Base-by-base conservation (phyloP, 352 stramenopile species). In the Phytophthora capsici region DNA sequence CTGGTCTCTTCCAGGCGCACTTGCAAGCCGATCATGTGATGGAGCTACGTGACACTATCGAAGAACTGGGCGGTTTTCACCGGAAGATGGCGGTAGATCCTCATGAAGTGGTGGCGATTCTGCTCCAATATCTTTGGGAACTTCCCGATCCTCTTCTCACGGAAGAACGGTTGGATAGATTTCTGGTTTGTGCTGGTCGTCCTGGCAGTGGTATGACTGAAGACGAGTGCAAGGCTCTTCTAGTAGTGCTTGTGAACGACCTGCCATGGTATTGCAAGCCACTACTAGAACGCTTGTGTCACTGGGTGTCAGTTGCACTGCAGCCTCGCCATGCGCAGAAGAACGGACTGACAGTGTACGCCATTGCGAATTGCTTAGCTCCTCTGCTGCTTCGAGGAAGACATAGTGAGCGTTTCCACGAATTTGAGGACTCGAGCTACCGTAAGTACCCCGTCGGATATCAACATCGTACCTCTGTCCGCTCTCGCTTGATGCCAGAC, bases 41-140 rank as follows among this genome's bases (percentile, higher is more conserved):
- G 41, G 83, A 93, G 50, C 60, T 95, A 40, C 84, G 86, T 30
- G 86, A 95, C 46, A 82, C 83, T 16, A 88, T 95, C 52, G 86
- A 95, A 54, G 86, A 93, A 53, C 72, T 94, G 12, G 86, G 84
- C 4, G 86, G 84, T 4, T 93, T 91, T 62, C 84, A 93, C 63
- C 89, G 89, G 43, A 84, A 88, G 41, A 95, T 95, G 86, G 70
- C 81, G 0, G 82, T 93, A 16, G 84, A 95, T 45, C 73, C 84
- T 19, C 86, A 95, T 52, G 86, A 95, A 47, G 84, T 93, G 44
- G 80, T 83, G 28, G 80, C 84, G 10, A 88, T 95, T 49, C 26
- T 95, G 32, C 76, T 89, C 16, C 84, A 95, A 55, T 95, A 94
- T 57, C 69, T 95, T 22, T 95, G 86, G 86, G 86, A 95, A 52